phyloP scores from a whole-genome alignment of 2,329 filamentous ascomycete genomes.

The Aspergillus sp. region DNA sequence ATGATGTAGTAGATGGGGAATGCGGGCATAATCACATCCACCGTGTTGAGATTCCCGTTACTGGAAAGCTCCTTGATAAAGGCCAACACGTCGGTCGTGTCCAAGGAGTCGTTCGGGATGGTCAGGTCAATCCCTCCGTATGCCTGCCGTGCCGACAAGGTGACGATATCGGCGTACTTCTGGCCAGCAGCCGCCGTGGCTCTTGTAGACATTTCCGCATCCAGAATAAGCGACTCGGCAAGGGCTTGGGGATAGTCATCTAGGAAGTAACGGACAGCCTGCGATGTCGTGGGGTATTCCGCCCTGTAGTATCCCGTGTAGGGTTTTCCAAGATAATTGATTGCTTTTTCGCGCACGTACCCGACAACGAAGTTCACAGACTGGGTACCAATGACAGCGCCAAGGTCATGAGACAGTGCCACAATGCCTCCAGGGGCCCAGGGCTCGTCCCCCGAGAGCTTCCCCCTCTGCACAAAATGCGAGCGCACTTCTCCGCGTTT shows the following conservation, averaged over 20 bases:
- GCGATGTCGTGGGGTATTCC: slow-evolving; percentile 28
- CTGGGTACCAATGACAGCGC: slow-evolving; percentile 21
- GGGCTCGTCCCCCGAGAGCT: slow-evolving; percentile 20
- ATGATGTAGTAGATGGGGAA: slow-evolving; percentile 45
- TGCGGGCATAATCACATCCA: slow-evolving; percentile 43
- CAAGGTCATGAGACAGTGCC: slow-evolving; percentile 41
- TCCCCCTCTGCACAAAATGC: slow-evolving; percentile 32
- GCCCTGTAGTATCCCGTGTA: slow-evolving; percentile 42
- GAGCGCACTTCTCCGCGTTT: slow-evolving; percentile 23
- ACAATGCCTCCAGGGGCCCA: slow-evolving; percentile 32
- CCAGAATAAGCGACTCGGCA: slow-evolving; percentile 32
- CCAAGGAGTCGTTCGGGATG: slow-evolving; percentile 32
- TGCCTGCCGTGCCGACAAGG: slow-evolving; percentile 41
- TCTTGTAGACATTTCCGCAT: slow-evolving; percentile 26
- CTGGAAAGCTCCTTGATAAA: slow-evolving; percentile 47
- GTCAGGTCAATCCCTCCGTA: slow-evolving; percentile 42
- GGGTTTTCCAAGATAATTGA: slow-evolving; percentile 41
- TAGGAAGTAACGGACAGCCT: slow-evolving; percentile 39
- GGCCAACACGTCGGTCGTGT: slow-evolving; percentile 30
- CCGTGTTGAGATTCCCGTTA: slow-evolving; percentile 43
- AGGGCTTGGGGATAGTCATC: slow-evolving; percentile 39
- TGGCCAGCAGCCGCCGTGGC: slow-evolving; percentile 30
- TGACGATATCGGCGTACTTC: slow-evolving; percentile 43
- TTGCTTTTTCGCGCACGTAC: slow-evolving; percentile 37
- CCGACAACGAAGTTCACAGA: slow-evolving; percentile 43